Percentiles rank a stretch among this genome's conserved stretches.
Evolutionary conservation across 768 basidiomycete genomes (phyloP).

Genomic region (Mycena haematopus): DNA sequence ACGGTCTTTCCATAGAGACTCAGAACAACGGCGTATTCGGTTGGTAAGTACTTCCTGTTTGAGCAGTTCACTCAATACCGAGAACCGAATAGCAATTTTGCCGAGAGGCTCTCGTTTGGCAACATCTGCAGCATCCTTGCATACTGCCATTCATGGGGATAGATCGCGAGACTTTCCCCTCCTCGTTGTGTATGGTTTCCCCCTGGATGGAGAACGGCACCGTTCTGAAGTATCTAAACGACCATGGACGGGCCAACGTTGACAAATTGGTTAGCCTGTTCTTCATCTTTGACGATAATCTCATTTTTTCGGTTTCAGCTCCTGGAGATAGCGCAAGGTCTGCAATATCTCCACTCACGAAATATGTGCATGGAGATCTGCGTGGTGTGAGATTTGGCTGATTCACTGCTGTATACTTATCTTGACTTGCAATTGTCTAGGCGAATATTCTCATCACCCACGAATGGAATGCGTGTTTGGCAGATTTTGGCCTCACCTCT

Average conservation of each 20-base stretch:
- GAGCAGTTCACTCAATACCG: not conserved
- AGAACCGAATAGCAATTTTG: slow-evolving; percentile 32
- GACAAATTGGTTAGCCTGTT: slow-evolving; percentile 25
- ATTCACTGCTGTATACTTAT: not conserved
- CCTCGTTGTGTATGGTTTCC: slow-evolving; percentile 37
- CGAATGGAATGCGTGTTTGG: slow-evolving; percentile 39
- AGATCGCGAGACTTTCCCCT: slow-evolving; percentile 34
- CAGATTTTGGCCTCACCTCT: slow-evolving; percentile 42
- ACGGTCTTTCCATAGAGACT: not conserved
- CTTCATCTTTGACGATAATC: not conserved
- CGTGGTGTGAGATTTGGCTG: slow-evolving; percentile 23
- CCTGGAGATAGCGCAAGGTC: slow-evolving; percentile 32
- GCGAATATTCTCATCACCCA: slow-evolving; percentile 42
- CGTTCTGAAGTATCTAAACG: slow-evolving; percentile 31
- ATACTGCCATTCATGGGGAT: slow-evolving; percentile 41
- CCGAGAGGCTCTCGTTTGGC: slow-evolving; percentile 39
- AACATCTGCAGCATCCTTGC: slow-evolving; percentile 36
- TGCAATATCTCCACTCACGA: slow-evolving; percentile 33
- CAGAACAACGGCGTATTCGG: slow-evolving; percentile 9
- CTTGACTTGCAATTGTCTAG: slow-evolving; percentile 14
- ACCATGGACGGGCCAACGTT: slow-evolving; percentile 30
- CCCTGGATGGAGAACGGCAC: slow-evolving; percentile 40
- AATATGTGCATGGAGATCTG: slow-evolving; percentile 32
- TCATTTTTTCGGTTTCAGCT: slow-evolving; percentile 29
- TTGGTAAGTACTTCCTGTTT: not conserved